A percentile compares a stretch with the other conserved stretches of the same genome.
phyloP scores from a whole-genome alignment of 2,329 filamentous ascomycete genomes.

The Fusarium devonianum region DNA sequence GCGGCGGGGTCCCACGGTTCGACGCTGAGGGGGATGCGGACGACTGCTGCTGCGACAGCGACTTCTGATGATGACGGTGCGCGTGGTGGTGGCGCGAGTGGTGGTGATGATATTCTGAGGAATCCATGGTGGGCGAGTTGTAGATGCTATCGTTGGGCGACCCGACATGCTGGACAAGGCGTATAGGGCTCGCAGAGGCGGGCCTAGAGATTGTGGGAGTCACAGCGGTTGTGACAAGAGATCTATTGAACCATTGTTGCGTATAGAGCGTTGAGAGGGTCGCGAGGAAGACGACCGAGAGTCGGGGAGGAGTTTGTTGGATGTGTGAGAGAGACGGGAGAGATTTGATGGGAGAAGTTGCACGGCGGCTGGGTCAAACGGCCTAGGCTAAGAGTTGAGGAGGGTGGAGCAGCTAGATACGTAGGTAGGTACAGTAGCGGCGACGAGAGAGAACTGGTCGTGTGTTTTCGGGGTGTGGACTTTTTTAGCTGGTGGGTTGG shows the following conservation, averaged over 20 bases:
- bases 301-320: background rate
- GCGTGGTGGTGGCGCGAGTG: slow-evolving; percentile 33
- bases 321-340: slow-evolving; percentile 17
- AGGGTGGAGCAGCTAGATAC: slow-evolving; percentile 40
- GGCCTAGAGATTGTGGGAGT: slow-evolving; percentile 31
- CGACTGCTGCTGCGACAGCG: slow-evolving; percentile 42
- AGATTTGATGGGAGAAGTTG: slow-evolving; percentile 30
- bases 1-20: slow-evolving; percentile 36
- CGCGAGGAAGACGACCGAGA: slow-evolving; percentile 8
- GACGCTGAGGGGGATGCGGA: slow-evolving; percentile 41
- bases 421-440: too few species aligned
- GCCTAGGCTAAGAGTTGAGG: slow-evolving; percentile 31
- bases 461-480: slow-evolving; percentile 38
- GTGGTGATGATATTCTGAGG: slow-evolving; percentile 39
- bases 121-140: slow-evolving; percentile 40
- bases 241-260: slow-evolving; percentile 41
- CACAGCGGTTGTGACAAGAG: slow-evolving; percentile 35
- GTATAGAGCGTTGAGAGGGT: slow-evolving; percentile 15
- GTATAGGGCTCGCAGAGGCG: slow-evolving; percentile 37
- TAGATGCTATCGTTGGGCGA: slow-evolving; percentile 32
- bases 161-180: slow-evolving; percentile 40
- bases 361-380: slow-evolving; percentile 35
- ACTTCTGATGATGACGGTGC: slow-evolving; percentile 40
- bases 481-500: slow-evolving; percentile 38
- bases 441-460: slow-evolving; percentile 33